Conservation (phyloP, 108 stramenopile genomes). For the Pseudonitzschia delicatissima region DNA sequence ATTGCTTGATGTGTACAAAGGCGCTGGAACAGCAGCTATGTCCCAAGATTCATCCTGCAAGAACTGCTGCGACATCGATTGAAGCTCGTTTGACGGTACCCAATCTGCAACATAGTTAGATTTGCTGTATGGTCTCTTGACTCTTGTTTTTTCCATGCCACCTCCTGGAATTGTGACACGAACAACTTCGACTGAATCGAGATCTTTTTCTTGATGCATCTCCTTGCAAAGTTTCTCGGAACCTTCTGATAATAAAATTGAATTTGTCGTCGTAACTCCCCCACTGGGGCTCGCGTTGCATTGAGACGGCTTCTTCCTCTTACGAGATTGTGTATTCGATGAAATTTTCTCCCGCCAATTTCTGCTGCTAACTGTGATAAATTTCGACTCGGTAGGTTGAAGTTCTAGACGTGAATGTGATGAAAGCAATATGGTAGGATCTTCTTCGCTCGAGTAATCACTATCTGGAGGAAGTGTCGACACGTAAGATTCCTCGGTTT, state of each 20-base stretch:
- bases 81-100: slow-evolving; percentile 16
- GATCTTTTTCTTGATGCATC: neutral
- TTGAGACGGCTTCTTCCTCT: neutral
- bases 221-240: neutral
- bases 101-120: slow-evolving; percentile 25
- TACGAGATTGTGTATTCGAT: neutral
- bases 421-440: neutral
- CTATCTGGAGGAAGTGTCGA: slow-evolving; percentile 32
- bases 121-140: slow-evolving; percentile 4
- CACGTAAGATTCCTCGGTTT: slow-evolving; percentile 16
- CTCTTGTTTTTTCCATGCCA: neutral
- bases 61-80: slow-evolving; percentile 11
- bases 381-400: neutral
- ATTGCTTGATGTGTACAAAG: too few species aligned
- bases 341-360: neutral
- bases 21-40: too few species aligned
- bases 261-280: neutral
- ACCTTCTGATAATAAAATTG: too few species aligned
- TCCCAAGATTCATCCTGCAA: slow-evolving; percentile 12
- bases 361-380: too few species aligned
- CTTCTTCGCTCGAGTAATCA: slow-evolving; percentile 13
- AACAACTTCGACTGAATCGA: slow-evolving; percentile 1
- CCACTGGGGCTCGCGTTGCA: neutral
- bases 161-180: neutral
- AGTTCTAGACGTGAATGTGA: neutral